A percentile compares a stretch with the other conserved stretches of the same genome.
phyloP scores from a whole-genome alignment of 108 stramenopile species.

The Pseudonitzschia delicatissima region DNA sequence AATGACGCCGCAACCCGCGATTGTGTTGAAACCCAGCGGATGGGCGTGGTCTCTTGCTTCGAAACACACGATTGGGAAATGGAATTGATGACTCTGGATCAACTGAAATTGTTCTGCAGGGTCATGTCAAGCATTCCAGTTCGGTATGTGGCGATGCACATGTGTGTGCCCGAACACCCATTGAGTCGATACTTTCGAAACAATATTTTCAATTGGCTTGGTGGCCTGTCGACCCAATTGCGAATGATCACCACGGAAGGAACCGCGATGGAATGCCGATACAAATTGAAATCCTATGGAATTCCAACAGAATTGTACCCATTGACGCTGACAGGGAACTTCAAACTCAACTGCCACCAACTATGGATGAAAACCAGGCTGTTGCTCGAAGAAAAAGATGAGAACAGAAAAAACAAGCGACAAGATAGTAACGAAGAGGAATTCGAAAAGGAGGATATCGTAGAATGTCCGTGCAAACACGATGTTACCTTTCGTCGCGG shows the following conservation, averaged over 20 bases:
- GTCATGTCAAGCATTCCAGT: too few relatives aligned
- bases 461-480: background rate
- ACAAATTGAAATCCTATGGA: background rate
- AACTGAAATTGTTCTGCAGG: background rate
- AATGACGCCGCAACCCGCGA: background rate
- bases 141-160: background rate
- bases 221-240: background rate
- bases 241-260: background rate
- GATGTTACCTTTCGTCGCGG: background rate
- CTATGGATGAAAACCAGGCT: background rate
- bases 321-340: background rate
- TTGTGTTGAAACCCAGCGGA: background rate
- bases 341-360: background rate
- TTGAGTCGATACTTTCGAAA: background rate
- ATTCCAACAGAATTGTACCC: background rate
- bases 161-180: background rate
- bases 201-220: background rate
- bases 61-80: background rate
- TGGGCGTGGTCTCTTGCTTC: background rate
- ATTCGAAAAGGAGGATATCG: background rate
- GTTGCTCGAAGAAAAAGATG: background rate
- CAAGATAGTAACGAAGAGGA: background rate
- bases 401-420: background rate
- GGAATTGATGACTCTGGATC: background rate
- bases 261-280: background rate